Percentiles rank a stretch among this genome's conserved stretches.
Conservation (phyloP, 179 eudicot genomes). For the Vitellaria paradoxa region DNA sequence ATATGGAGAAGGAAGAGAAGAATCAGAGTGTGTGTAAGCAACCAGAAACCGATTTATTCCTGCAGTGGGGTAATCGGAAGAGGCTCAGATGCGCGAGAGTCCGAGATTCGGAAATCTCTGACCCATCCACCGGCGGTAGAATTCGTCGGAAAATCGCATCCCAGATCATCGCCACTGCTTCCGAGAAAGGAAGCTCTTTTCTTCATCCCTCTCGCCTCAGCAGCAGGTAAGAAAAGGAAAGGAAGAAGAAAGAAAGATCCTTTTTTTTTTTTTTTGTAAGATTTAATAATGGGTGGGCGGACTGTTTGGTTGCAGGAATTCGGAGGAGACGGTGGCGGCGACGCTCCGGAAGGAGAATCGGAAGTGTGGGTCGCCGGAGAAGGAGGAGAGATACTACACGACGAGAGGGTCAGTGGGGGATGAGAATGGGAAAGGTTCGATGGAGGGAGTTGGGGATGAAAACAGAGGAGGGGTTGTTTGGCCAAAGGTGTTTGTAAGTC, state of each 20-base stretch:
- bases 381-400: too few relatives aligned
- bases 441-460: slow-evolving; percentile 21
- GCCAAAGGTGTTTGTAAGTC: slow-evolving; percentile 42
- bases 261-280: not conserved
- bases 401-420: too few relatives aligned
- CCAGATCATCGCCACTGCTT: not conserved
- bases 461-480: slow-evolving; percentile 25
- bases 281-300: not conserved
- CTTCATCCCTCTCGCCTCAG: too few relatives aligned
- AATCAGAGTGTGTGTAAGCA: slow-evolving; percentile 23
- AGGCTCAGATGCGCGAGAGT: too few relatives aligned
- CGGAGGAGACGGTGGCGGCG: too few relatives aligned
- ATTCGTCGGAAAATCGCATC: too few relatives aligned
- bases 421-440: not conserved
- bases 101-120: slow-evolving; percentile 5
- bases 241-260: not conserved
- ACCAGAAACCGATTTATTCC: slow-evolving; percentile 42
- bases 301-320: too few relatives aligned
- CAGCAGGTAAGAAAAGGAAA: too few relatives aligned
- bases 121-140: too few relatives aligned
- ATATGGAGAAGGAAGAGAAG: slow-evolving; percentile 51
- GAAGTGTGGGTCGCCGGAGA: too few relatives aligned
- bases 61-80: too few relatives aligned
- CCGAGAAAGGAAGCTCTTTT: slow-evolving; percentile 16
- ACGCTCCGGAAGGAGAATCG: too few relatives aligned